Conservation (phyloP, 1,139 yeast genomes). For the Candida sanyaensis region DNA sequence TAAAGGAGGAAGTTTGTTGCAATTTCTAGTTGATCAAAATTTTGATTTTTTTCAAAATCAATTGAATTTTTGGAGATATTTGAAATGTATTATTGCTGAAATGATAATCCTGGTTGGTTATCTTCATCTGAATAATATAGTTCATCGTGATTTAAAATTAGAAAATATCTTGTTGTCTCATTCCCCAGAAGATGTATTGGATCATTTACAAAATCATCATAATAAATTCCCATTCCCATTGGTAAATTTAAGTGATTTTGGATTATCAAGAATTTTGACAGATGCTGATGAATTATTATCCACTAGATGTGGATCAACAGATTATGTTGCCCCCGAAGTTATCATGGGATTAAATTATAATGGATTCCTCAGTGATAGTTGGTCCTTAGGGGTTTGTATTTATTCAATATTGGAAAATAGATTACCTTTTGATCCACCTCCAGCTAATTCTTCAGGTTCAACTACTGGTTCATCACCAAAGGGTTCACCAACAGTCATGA, state of each 20-base stretch:
- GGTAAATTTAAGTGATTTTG: slow-evolving; percentile 81
- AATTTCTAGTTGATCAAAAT: slow-evolving; percentile 48
- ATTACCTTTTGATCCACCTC: slow-evolving; percentile 71
- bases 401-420: slow-evolving; percentile 82
- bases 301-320: slow-evolving; percentile 95
- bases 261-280: slow-evolving; percentile 71
- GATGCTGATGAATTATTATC: slow-evolving; percentile 62
- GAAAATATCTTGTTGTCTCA: slow-evolving; percentile 70
- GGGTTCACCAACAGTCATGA: slow-evolving; percentile 47
- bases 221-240: slow-evolving; percentile 6
- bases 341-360: slow-evolving; percentile 88
- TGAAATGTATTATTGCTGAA: slow-evolving; percentile 69
- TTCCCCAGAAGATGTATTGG: slow-evolving; percentile 17
- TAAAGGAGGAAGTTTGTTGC: slow-evolving; percentile 81
- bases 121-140: slow-evolving; percentile 64
- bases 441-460: slow-evolving; percentile 19
- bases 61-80: slow-evolving; percentile 39
- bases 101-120: slow-evolving; percentile 68
- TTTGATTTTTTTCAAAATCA: slow-evolving; percentile 18
- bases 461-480: slow-evolving; percentile 18
- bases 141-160: slow-evolving; percentile 86
- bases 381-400: slow-evolving; percentile 93
- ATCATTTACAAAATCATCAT: slow-evolving; percentile 1
- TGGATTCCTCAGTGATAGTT: slow-evolving; percentile 85
- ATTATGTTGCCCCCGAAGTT: slow-evolving; percentile 91